Evolutionary conservation across 2,329 filamentous ascomycete genomes (phyloP), one percentile per base, ranked within the genome.

Genomic region (Zymoseptoria tritici): DNA sequence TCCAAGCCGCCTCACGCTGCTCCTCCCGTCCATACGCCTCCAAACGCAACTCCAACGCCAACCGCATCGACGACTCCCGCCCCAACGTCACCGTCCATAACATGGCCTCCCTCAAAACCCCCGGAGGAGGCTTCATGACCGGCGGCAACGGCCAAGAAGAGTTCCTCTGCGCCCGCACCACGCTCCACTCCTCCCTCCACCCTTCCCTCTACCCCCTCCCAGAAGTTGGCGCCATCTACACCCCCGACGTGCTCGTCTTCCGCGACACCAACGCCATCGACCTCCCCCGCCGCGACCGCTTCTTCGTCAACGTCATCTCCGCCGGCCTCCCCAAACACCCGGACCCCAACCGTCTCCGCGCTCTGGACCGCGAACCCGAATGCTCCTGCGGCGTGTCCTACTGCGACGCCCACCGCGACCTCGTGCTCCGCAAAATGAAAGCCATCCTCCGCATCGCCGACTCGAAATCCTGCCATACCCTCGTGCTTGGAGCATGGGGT

Each of bases 401-500:
- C 74, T 57, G 71, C 75, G 51, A 79, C 51, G 63, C 74, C 52
- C 83, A 86, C 58, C 74, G 80, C 1, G 81, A 83, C 49, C 62
- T 81, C 8, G 78, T 78, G 0, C 65, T 78, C 24, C 71, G 72
- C 6, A 86, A 86, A 72, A 86, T 88, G 79, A 76, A 76, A 24
- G 78, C 76, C 5, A 83, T 86, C 1, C 67, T 87, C 70, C 76
- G 83, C 1, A 79, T 86, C 4, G 75, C 78, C 2, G 70, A 75
- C 8, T 67, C 72, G 1, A 79, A 78, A 59, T 79, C 80, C 0
- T 75, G 76, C 3, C 75, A 72, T 46, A 79, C 74, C 58, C 65
- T 87, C 0, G 81, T 88, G 0, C 74, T 87, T 0, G 85, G 85
- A 0, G 84, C 85, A 0, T 87, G 84, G 83, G 85, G 85, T 0